Conservation (phyloP, 129 eudicot species). For the Smallanthus sonchifolius region DNA sequence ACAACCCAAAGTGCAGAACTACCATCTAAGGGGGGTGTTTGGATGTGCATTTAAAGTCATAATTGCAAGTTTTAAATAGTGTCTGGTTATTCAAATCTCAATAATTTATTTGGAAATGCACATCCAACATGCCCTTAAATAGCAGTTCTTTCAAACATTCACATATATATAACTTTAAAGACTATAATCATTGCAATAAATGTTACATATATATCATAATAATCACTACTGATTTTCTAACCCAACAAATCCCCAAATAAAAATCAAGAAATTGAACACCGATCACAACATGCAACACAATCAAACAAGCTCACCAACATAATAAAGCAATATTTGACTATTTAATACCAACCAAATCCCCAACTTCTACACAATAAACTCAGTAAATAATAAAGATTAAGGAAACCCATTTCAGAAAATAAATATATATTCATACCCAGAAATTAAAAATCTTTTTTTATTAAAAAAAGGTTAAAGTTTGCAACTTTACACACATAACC, state of each 20-base stretch:
- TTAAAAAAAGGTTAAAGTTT: background rate
- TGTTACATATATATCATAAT: background rate
- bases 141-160: background rate
- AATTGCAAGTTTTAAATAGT: background rate
- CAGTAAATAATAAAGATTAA: background rate
- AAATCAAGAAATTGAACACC: background rate
- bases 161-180: background rate
- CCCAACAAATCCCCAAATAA: conserved; percentile 8
- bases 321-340: background rate
- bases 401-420: conserved; percentile 12
- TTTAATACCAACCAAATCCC: conserved; percentile 3
- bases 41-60: background rate
- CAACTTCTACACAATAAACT: background rate
- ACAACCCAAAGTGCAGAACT: conserved; percentile 5
- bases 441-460: background rate
- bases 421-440: conserved; percentile 1
- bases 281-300: conserved; percentile 35
- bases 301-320: conserved; percentile 19
- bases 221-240: conserved; percentile 3
- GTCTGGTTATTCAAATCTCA: background rate
- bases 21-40: background rate
- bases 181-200: background rate
- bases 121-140: background rate
- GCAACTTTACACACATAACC: conserved; percentile 8
- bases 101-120: background rate